These are phyloP conservation scores for Cystobasidium pallidum DNA, from an alignment of 1,284 basidiomycete species.

Conservation along the genomic window DNA sequence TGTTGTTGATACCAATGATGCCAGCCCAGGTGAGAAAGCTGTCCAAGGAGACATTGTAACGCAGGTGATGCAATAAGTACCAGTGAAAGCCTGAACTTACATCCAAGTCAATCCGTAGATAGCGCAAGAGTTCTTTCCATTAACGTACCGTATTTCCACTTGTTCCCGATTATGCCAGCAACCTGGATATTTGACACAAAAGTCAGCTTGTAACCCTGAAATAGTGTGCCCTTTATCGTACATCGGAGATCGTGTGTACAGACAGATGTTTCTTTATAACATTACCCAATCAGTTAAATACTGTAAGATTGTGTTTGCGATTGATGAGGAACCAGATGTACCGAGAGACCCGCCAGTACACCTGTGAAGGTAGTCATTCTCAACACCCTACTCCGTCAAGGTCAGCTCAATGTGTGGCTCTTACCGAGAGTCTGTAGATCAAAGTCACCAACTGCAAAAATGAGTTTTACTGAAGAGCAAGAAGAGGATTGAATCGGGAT, in stretches of 20 bases:
- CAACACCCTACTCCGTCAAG: neutral
- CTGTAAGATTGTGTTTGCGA: slow-evolving; percentile 15
- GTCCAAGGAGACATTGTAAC: neutral
- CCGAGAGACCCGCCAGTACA: neutral
- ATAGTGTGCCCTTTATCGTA: neutral
- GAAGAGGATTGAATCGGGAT: neutral
- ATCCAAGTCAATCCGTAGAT: slow-evolving; percentile 12
- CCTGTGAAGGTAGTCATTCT: neutral
- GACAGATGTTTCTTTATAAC: slow-evolving; percentile 27
- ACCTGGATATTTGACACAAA: neutral
- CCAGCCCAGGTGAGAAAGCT: slow-evolving; percentile 47
- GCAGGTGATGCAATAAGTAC: neutral
- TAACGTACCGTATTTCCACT: neutral
- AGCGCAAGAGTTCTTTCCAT: neutral
- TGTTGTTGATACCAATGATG: slow-evolving; percentile 55
- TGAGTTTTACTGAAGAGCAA: slow-evolving; percentile 19
- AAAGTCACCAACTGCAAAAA: slow-evolving; percentile 14
- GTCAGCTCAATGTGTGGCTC: neutral
- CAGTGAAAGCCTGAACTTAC: neutral
- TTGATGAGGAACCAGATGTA: neutral
- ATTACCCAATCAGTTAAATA: no score
- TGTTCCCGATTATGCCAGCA: neutral
- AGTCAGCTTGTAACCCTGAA: neutral
- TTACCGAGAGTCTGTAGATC: slow-evolving; percentile 31
- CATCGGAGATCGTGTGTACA: slow-evolving; percentile 44